Percentiles rank a stretch among this genome's conserved stretches.
Conservation (phyloP, 768 basidiomycete species). For the Collybiopsis confluens region DNA sequence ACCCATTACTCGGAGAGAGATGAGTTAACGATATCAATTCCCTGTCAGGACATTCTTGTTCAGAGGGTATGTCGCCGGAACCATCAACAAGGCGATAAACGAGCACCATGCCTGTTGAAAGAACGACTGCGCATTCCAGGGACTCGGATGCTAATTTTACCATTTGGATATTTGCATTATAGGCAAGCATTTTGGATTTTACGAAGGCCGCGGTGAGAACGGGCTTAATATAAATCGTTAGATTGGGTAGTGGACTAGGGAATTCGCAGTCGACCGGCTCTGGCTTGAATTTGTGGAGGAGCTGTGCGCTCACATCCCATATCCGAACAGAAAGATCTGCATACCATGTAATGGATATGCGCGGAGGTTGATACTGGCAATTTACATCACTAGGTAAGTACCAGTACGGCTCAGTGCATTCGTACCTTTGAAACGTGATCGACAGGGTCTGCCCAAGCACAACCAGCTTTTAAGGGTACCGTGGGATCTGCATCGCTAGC, state of each 20-base stretch:
- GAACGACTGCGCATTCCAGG: slow-evolving; percentile 50
- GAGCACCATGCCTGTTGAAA: slow-evolving; percentile 54
- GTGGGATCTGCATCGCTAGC: slow-evolving; percentile 15
- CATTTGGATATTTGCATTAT: slow-evolving; percentile 28
- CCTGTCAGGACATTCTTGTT: slow-evolving; percentile 29
- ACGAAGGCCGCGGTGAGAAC: slow-evolving; percentile 42
- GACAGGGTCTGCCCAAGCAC: slow-evolving; percentile 53
- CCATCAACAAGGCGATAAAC: slow-evolving; percentile 35
- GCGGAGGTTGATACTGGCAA: slow-evolving; percentile 53
- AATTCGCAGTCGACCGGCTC: slow-evolving; percentile 57
- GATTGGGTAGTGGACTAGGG: slow-evolving; percentile 56
- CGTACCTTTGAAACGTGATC: slow-evolving; percentile 55
- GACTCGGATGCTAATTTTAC: slow-evolving; percentile 52
- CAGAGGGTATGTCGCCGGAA: slow-evolving; percentile 11
- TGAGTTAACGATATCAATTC: slow-evolving; percentile 55
- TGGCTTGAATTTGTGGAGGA: slow-evolving; percentile 44
- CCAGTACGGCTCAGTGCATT: not conserved
- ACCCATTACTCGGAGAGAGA: slow-evolving; percentile 30
- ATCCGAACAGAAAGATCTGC: slow-evolving; percentile 64
- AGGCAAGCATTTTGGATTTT: not conserved
- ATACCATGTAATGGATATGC: slow-evolving; percentile 62
- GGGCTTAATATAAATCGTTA: slow-evolving; percentile 55
- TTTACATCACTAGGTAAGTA: not conserved
- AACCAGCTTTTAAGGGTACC: slow-evolving; percentile 46
- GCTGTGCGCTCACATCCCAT: slow-evolving; percentile 69